Base-by-base conservation (phyloP, 305 asterid species). In the Petunia hybrid region DNA sequence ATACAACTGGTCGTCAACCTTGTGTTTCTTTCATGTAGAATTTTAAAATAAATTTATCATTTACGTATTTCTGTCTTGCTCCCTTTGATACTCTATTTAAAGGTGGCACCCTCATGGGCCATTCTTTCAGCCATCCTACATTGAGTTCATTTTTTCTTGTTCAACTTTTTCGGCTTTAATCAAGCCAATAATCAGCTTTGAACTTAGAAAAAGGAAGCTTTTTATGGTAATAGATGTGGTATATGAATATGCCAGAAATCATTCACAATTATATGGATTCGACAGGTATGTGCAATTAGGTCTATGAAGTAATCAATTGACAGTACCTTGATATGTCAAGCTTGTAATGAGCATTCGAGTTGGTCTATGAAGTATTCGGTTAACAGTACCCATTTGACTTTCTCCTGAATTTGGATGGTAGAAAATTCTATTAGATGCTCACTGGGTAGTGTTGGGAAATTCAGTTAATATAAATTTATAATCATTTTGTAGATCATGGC, bases 401-500 rank as follows among this genome's bases (percentile, higher is more conserved):
- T 65, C 71, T 38, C 39, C 71, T 38, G 71, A 5, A 65, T 13
- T 13, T 38, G 12, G 31, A 38, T 5, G 71, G 22, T 38, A 65
- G 71, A 12, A 39, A 65, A 38, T 65, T 64, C 16, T 38, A 45
- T 22, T 22, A n/a, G n/a, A n/a, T n/a, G n/a, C n/a, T 38, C 46
- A 42, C 31, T 38, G 46, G 4, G 71, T 38, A 14, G 71, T 38
- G 46, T 65, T 39, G 4, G 5, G 46, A 39, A 64, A 38, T 10
- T 64, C 68, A 65, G 71, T 13, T 65, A 65, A 65, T 65, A 4
- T 65, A 39, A 65, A 45, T 13, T 39, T n/a, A n/a, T 35, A 46
- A 57, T 80, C 76, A 45, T 83, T 79, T 77, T 84, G 87, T 91
- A 95, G 99, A 91, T 93, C 80, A 87, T 95, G 98, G 87, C 88